Percentiles rank a stretch among this genome's conserved stretches.
Conservation (phyloP, 1,284 basidiomycete genomes). For the Malassezia arunalokei region DNA sequence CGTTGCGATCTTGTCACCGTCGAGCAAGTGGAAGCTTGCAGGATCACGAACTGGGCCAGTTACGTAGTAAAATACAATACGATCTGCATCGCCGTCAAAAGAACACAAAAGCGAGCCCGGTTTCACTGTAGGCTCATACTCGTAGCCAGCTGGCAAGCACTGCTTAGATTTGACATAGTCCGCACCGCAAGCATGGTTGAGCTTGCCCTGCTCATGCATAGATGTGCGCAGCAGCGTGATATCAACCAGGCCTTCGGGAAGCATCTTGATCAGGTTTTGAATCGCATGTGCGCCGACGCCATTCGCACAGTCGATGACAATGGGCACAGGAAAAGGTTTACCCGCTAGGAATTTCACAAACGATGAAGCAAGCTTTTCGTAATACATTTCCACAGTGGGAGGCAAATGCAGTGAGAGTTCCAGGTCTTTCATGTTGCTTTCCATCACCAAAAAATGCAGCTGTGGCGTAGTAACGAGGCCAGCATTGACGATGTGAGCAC, state of each 20-base stretch:
- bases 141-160: conserved; percentile 34
- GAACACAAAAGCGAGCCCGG: conserved; percentile 70
- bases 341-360: conserved; percentile 68
- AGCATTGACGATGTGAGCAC: conserved; percentile 46
- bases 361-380: conserved; percentile 67
- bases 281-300: conserved; percentile 66
- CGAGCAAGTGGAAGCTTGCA: conserved; percentile 71
- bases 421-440: conserved; percentile 67
- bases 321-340: conserved; percentile 47
- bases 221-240: conserved; percentile 30
- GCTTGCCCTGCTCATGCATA: conserved; percentile 57
- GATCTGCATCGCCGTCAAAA: conserved; percentile 93
- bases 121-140: conserved; percentile 24
- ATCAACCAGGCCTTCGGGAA: conserved; percentile 23
- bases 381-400: conserved; percentile 75
- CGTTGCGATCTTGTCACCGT: conserved; percentile 96
- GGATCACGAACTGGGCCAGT: conserved; percentile 53
- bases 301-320: conserved; percentile 91
- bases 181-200: conserved; percentile 78
- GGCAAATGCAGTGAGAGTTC: conserved; percentile 61
- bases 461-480: conserved; percentile 88
- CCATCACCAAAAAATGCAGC: conserved; percentile 84
- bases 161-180: conserved; percentile 83
- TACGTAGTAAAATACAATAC: conserved; percentile 82
- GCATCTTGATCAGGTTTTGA: conserved; percentile 23